These are phyloP conservation scores for Trichoderma brevicompactum DNA, from an alignment of 2,329 filamentous ascomycete species.

Conservation along the genomic window DNA sequence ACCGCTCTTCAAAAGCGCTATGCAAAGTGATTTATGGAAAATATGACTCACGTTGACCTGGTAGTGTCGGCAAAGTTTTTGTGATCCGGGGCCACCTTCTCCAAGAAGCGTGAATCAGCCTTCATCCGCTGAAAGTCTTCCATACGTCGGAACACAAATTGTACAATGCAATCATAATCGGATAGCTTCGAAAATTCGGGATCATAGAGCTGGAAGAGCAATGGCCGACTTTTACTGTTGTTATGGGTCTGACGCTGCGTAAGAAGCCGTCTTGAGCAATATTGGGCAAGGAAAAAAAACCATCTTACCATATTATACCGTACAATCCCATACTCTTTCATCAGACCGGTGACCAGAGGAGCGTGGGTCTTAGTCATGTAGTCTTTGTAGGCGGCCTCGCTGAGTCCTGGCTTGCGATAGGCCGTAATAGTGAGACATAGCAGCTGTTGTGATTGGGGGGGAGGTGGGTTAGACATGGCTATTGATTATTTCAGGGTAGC, in stretches of 20 bases:
- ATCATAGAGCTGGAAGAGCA: slow-evolving; percentile 27
- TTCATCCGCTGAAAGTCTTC: slow-evolving; percentile 29
- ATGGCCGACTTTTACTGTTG: slow-evolving; percentile 15
- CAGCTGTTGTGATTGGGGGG: slow-evolving; percentile 2
- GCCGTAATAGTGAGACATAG: slow-evolving; percentile 29
- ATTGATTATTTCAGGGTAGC: neutral
- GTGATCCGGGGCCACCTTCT: slow-evolving; percentile 27
- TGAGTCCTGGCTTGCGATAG: slow-evolving; percentile 27
- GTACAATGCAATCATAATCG: slow-evolving; percentile 29
- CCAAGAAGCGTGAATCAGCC: slow-evolving; percentile 25
- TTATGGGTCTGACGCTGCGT: slow-evolving; percentile 25
- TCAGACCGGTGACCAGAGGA: slow-evolving; percentile 20
- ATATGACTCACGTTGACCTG: slow-evolving; percentile 24
- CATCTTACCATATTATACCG: slow-evolving; percentile 27
- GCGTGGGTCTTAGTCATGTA: slow-evolving; percentile 30
- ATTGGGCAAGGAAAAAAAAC: neutral
- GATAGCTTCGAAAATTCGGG: slow-evolving; percentile 28
- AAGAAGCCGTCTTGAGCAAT: neutral
- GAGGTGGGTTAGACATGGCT: slow-evolving; percentile 9
- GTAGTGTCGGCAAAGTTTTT: slow-evolving; percentile 28
- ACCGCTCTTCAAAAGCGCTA: too few relatives aligned
- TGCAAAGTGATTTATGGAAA: neutral
- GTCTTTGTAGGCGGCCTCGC: slow-evolving; percentile 24
- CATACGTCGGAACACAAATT: slow-evolving; percentile 24
- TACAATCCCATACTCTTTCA: slow-evolving; percentile 28